Percentiles rank a stretch among this genome's conserved stretches.
Conservation (phyloP, 2,329 filamentous ascomycete genomes). For the Pyrenophora seminiperda region DNA sequence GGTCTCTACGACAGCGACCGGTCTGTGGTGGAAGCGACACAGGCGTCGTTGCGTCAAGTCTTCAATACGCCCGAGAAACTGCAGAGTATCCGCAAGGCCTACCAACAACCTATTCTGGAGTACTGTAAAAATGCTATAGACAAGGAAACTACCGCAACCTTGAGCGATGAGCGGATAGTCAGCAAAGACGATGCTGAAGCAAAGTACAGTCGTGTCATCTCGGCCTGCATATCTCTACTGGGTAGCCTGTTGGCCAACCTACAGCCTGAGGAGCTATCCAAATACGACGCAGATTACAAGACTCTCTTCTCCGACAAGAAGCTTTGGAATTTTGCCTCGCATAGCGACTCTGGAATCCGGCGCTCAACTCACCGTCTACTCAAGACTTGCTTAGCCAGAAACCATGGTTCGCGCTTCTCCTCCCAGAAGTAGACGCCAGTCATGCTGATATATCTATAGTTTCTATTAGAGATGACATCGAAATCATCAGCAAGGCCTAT, state of each 20-base stretch:
- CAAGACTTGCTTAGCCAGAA: constrained; percentile 56
- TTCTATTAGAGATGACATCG: constrained; percentile 48
- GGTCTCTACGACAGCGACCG: constrained; percentile 87
- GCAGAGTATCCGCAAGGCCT: constrained; percentile 76
- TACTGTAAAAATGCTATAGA: constrained; percentile 79
- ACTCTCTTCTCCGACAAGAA: constrained; percentile 67
- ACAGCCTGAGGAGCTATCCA: constrained; percentile 60
- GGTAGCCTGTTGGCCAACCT: constrained; percentile 58
- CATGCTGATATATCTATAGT: constrained; percentile 13
- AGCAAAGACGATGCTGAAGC: constrained; percentile 82
- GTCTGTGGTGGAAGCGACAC: constrained; percentile 74
- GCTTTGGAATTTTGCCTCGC: constrained; percentile 64
- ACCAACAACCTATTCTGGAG: constrained; percentile 78
- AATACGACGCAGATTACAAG: constrained; percentile 66
- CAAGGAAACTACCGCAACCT: constrained; percentile 76
- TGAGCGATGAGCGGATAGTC: constrained; percentile 88
- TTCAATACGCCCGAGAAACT: constrained; percentile 82
- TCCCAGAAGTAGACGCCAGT: not conserved
- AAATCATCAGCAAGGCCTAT: constrained; percentile 69
- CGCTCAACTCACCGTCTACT: constrained; percentile 63
- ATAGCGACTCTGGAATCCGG: constrained; percentile 63
- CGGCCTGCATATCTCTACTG: constrained; percentile 62
- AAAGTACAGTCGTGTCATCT: constrained; percentile 82
- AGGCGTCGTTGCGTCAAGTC: constrained; percentile 74
- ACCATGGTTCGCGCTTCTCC: constrained; percentile 43